A percentile compares a stretch with the other conserved stretches of the same genome.
Evolutionary conservation across 2,329 filamentous ascomycete genomes (phyloP).

Genomic region (Ophiostoma sp.): DNA sequence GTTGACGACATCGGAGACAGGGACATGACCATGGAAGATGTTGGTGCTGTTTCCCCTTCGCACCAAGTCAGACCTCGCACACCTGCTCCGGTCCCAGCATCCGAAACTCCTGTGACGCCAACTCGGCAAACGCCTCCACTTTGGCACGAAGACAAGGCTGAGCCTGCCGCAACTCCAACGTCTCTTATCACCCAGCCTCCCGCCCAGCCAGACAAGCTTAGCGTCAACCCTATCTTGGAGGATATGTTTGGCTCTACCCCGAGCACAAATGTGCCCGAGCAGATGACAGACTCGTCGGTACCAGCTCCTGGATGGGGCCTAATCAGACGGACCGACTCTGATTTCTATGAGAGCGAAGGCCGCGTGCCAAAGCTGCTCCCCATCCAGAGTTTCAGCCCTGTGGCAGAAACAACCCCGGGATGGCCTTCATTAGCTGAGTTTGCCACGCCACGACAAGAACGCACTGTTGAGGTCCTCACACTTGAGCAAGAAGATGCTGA

Average conservation of each 20-base stretch:
- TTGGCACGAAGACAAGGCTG: conserved; percentile 6
- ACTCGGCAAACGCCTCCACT: background rate
- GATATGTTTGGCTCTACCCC: conserved; percentile 21
- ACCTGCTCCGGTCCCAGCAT: background rate
- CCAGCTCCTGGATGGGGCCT: conserved; percentile 30
- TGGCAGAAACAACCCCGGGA: conserved; percentile 16
- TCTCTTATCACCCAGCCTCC: conserved; percentile 19
- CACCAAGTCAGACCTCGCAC: background rate
- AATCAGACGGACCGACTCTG: conserved; percentile 28
- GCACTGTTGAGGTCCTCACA: background rate
- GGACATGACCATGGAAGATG: background rate
- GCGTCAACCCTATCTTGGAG: background rate
- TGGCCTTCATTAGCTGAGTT: background rate
- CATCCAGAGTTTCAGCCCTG: conserved; percentile 26
- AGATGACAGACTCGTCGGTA: background rate
- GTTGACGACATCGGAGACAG: background rate
- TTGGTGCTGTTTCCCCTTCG: background rate
- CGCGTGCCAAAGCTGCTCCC: conserved; percentile 34
- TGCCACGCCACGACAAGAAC: background rate
- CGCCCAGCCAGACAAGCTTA: background rate
- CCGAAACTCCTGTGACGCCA: background rate
- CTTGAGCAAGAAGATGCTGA: too few species aligned
- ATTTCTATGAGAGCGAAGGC: conserved; percentile 31
- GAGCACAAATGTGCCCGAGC: background rate
- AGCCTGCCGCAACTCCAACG: conserved; percentile 26